Evolutionary conservation across 2,329 filamentous ascomycete genomes (phyloP), one percentile per base, ranked within the genome.

Genomic region (Fusarium poae): DNA sequence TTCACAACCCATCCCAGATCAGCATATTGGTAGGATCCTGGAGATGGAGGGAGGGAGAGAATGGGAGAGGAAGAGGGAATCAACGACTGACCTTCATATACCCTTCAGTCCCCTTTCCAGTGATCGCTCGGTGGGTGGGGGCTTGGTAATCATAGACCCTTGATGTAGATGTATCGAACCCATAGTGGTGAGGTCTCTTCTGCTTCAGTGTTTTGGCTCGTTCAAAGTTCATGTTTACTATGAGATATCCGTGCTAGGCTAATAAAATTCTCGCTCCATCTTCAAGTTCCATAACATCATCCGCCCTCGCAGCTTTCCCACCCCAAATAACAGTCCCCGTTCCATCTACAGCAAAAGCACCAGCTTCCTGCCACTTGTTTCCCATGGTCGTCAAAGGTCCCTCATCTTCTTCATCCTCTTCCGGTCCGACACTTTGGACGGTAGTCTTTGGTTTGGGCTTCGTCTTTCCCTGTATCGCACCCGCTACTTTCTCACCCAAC

Each of bases 361-460:
- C 84, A 3, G 83, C 80, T 72, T 85, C 82, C 74, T 86, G 85
- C 85, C 85, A 87, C 77, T 86, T 86, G 69, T 85, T 87, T 3
- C 85, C 83, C 80, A 86, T 81, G 7, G 81, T 79, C 37, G 80
- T 85, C 27, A 77, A 78, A 0, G 81, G 79, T 0, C 79, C 83
- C 4, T 78, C 77, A 8, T 70, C 75, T 6, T 75, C 76, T 8
- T 74, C 75, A 2, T 70, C 74, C 3, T 34, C 53, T 7, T 57
- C 21, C 5, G 16, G 58, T 10, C 10, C 51, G 2, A 37, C 21
- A 11, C 16, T 7, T 9, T 23, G 40, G 11, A 30, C 27, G 11
- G 30, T 35, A 6, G 39, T 44, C 18, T 49, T 46, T 13, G 39
- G 46, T n/a, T 39, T 57, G 6, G 65, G 51, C 30, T 49, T 50